Evolutionary conservation across 2,329 filamentous ascomycete genomes (phyloP), one percentile per base, ranked within the genome.

Genomic region (Cordyceps sp.): DNA sequence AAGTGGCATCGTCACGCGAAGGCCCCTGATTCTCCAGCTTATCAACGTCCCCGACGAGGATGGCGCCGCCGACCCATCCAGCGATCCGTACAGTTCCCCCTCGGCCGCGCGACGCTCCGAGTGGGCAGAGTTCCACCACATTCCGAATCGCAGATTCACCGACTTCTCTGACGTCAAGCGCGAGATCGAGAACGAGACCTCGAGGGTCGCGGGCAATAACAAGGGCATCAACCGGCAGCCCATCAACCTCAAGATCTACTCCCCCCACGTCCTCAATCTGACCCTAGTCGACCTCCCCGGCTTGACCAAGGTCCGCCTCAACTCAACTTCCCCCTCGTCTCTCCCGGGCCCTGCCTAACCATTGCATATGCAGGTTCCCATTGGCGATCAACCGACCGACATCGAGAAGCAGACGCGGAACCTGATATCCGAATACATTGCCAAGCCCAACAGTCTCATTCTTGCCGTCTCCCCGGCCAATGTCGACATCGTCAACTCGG

Each of bases 391-490:
- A 53, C 90, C 90, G 7, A 77, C 81, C 46, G 90, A 98, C 50
- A 98, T 98, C 49, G 90, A 98, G 65, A 96, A 94, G 58, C 90
- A 98, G 60, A 98, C 90, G 21, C 74, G 88, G 41, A 93, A 84
- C 43, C 71, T 98, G 46, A 96, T 98, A 46, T 81, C 86, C 34
- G 90, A 98, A 61, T 98, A 94, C 53, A 98, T 96, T 49, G 86
- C 86, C 36, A 98, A 98, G 61, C 88, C 90, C 12, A 98, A 98
- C 67, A 94, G 88, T 58, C 93, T 98, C 48, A 78, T 98, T 41
- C 71, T 98, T 32, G 90, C 90, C 21, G 90, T 98, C 17, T 96
- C 90, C 10, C 88, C 90, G 14, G 90, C 90, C 33, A 98, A 98
- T 48, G 88, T 96, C 48, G 90, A 98, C 52, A 77, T 98, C 46